Evolutionary conservation across 257 asterid species (phyloP).

Genomic region (Solanum okadae): DNA sequence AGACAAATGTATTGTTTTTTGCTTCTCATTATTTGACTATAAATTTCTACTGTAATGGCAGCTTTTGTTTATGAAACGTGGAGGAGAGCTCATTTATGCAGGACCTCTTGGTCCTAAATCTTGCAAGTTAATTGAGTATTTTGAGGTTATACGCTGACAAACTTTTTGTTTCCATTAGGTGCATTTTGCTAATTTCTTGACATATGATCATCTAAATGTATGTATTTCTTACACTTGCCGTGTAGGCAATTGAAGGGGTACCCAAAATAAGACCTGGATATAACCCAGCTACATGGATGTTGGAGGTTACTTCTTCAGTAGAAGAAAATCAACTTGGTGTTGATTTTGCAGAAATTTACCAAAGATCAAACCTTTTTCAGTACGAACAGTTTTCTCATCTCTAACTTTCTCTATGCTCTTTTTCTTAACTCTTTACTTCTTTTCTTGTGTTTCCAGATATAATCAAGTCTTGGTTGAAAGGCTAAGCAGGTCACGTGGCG

Average conservation of each 20-base stretch:
- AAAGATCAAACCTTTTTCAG: constrained; percentile 63
- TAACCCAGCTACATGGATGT: constrained; percentile 97
- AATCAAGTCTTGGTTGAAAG: constrained; percentile 69
- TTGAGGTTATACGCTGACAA: constrained; percentile 47
- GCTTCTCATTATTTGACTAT: background rate
- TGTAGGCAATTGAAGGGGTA: constrained; percentile 72
- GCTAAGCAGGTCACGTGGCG: constrained; percentile 60
- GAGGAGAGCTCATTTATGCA: constrained; percentile 92
- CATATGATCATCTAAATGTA: background rate
- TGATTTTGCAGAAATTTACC: constrained; percentile 87
- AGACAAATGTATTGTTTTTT: background rate
- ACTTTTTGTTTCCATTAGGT: background rate
- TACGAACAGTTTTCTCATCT: constrained; percentile 13
- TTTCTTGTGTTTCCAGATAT: constrained; percentile 31
- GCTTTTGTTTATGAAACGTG: constrained; percentile 92
- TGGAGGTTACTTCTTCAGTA: constrained; percentile 71
- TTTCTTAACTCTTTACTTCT: background rate
- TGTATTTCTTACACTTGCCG: background rate
- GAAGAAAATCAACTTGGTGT: constrained; percentile 74
- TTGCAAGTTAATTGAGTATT: constrained; percentile 62
- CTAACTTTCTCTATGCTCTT: background rate
- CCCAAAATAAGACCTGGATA: constrained; percentile 65
- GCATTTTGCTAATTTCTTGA: background rate
- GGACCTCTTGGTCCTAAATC: constrained; percentile 91
- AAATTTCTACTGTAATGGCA: constrained; percentile 26